phyloP scores from a whole-genome alignment of 169 alveolate genomes.

The Toxoplasma gondii region DNA sequence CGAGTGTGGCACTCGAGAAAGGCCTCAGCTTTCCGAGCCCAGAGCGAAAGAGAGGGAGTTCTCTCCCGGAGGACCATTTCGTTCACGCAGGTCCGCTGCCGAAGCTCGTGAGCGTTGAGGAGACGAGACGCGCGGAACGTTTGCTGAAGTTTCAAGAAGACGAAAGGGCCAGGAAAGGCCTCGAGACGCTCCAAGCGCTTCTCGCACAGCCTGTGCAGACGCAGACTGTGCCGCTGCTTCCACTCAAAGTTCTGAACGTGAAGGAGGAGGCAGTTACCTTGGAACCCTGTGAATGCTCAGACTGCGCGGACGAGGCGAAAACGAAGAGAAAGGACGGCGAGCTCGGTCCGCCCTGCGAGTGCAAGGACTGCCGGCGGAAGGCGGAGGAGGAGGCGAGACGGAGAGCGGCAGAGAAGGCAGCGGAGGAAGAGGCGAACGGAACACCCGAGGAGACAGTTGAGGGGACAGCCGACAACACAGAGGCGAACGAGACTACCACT shows the following conservation, averaged over 20 bases:
- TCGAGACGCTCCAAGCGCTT: neutral
- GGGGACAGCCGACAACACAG: neutral
- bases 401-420: neutral
- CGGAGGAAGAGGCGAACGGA: neutral
- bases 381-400: neutral
- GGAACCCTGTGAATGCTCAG: neutral
- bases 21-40: too few species aligned
- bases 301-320: neutral
- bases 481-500: neutral
- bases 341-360: neutral
- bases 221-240: neutral
- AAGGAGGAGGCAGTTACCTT: neutral
- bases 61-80: too few species aligned
- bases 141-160: neutral
- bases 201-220: neutral
- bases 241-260: neutral
- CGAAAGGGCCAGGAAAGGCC: neutral
- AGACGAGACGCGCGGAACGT: neutral
- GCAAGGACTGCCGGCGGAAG: neutral
- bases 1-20: too few species aligned
- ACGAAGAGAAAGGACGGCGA: slow-evolving; percentile 3
- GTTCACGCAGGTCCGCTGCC: too few species aligned
- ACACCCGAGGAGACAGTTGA: neutral
- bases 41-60: too few species aligned
- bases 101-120: too few species aligned